phyloP scores from a whole-genome alignment of 2,329 filamentous ascomycete species.

The Parafenestella ontariensis region DNA sequence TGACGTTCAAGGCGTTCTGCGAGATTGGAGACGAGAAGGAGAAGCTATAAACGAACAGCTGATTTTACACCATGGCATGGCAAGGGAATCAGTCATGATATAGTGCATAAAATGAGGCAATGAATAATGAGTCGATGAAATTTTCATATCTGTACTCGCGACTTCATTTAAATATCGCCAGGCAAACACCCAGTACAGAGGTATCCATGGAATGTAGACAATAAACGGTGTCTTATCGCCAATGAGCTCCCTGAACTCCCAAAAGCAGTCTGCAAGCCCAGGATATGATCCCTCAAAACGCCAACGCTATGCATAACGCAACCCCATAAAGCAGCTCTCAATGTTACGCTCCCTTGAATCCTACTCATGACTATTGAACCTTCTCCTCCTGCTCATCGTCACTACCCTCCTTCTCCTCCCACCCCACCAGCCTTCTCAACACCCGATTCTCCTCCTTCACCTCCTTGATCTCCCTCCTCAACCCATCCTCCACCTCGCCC shows the following conservation, averaged over 20 bases:
- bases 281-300: conserved; percentile 23
- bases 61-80: not conserved
- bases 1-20: conserved; percentile 93
- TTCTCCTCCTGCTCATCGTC: conserved; percentile 49
- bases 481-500: conserved; percentile 47
- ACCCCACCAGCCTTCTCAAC: conserved; percentile 54
- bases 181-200: too few relatives aligned
- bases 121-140: not conserved
- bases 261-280: not conserved
- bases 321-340: not conserved
- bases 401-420: conserved; percentile 52
- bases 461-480: conserved; percentile 49
- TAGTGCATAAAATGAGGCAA: not conserved
- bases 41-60: conserved; percentile 29
- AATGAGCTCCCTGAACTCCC: not conserved
- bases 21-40: conserved; percentile 63
- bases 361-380: not conserved
- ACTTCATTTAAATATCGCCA: not conserved
- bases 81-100: not conserved
- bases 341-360: not conserved
- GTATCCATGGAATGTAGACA: not conserved
- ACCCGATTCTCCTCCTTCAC: conserved; percentile 58
- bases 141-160: not conserved
- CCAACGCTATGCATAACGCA: conserved; percentile 32
- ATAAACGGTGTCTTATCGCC: not conserved